Base-by-base conservation (phyloP, 305 asterid genomes). In the Solanum hybrid region DNA sequence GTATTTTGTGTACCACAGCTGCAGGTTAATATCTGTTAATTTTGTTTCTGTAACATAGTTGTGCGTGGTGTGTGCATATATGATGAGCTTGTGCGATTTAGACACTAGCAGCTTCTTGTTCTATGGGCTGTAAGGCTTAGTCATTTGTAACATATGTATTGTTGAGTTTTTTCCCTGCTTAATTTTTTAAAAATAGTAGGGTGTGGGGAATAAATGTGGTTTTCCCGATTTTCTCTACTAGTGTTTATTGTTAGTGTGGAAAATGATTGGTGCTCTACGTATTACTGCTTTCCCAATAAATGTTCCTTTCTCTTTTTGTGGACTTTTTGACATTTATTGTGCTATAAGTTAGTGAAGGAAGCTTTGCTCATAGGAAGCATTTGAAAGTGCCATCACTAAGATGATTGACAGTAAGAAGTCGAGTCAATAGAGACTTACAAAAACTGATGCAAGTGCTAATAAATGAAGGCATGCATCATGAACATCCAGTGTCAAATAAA, bases 1-100 rank as follows among this genome's bases (percentile, higher is more conserved):
- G 99, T 91, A 97, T 95, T 91, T 94, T 97, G 94, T 97, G 99
- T 90, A 97, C 99, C 12, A 97, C 99, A 70, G 99, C 99, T 90
- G 94, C 94, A 87, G 95, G 96, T 92, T 97, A 93, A 76, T 34
- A 88, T 51, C 89, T 87, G 79, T 78, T 41, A 38, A 32, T 76
- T 88, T 36, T 83, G 65, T 83, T 70, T 26, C n/a, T 38, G 79
- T 89, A 57, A 10, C 51, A 89, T 89, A 79, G 38, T 51, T 88
- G 73, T 82, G 92, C 89, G 75, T 77, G 87, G 88, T 76, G 90
- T 91, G 92, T 93, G 90, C 92, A 93, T 93, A 93, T 88, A 73
- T 57, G 89, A 77, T 24, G 91, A 91, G 91, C 91, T 68, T 86
- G 89, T 86, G 90, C 90, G 70, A 90, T 86, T 84, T 85, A 22